Conservation (phyloP, 352 stramenopile genomes). For the Pythium insidiosum region DNA sequence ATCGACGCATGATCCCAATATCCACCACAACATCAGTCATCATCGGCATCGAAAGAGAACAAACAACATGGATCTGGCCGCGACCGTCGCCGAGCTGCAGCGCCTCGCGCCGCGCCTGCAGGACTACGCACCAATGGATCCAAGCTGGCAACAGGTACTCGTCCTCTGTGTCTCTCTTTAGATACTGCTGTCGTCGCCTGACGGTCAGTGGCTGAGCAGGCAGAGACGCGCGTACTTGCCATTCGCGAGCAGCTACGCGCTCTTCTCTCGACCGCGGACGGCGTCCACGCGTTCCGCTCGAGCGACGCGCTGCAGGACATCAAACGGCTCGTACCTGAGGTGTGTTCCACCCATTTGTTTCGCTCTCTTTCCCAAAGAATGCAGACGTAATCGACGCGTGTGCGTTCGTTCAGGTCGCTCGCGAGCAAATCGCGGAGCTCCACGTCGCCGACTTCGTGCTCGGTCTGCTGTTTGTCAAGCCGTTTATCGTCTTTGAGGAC, state of each 20-base stretch:
- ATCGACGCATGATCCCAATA: no score
- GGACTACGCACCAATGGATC: conserved; percentile 45
- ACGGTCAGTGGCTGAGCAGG: no score
- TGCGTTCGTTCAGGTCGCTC: conserved; percentile 24
- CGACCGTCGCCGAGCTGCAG: conserved; percentile 38
- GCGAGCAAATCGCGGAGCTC: conserved; percentile 65
- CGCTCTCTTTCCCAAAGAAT: no score
- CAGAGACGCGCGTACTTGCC: conserved; percentile 35
- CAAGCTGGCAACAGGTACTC: conserved; percentile 48
- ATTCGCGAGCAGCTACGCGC: conserved; percentile 41
- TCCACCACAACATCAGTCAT: no score
- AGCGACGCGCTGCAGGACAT: conserved; percentile 49
- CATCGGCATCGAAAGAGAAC: no score
- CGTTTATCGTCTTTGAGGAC: conserved; percentile 51
- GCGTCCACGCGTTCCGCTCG: conserved; percentile 42
- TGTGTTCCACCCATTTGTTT: conserved; percentile 12
- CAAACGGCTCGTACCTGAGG: conserved; percentile 56
- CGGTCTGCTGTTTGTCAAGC: conserved; percentile 69
- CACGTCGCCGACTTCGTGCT: conserved; percentile 76
- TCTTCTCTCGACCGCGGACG: conserved; percentile 42
- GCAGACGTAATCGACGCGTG: no score
- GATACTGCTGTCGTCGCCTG: no score
- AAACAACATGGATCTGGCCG: conserved; percentile 22
- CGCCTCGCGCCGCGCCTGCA: conserved; percentile 42
- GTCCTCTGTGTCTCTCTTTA: background rate